Evolutionary conservation across 2,329 filamentous ascomycete species (phyloP).

Genomic region (Zymoseptoria tritici): DNA sequence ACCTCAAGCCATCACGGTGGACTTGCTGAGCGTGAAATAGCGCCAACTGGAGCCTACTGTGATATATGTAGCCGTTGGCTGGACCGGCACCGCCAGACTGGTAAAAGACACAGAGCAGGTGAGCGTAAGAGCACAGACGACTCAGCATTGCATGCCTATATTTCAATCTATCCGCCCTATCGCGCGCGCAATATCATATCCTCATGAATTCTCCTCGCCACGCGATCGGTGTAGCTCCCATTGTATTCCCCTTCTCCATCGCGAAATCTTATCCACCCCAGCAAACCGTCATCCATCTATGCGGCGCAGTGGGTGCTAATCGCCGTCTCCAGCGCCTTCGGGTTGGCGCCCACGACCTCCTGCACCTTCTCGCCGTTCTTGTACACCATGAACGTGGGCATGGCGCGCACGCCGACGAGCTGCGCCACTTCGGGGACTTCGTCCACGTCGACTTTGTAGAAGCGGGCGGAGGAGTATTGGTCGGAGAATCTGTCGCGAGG

Average conservation of each 20-base stretch:
- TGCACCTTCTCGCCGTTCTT: constrained; percentile 65
- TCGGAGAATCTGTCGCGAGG: constrained; percentile 48
- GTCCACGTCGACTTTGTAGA: constrained; percentile 90
- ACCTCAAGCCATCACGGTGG: too few relatives aligned
- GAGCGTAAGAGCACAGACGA: too few relatives aligned
- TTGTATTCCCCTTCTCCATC: too few relatives aligned
- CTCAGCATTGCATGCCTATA: not conserved
- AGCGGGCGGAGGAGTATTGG: constrained; percentile 55
- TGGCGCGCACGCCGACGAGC: constrained; percentile 74
- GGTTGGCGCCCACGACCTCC: constrained; percentile 75
- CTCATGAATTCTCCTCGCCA: not conserved
- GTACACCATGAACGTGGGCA: constrained; percentile 88
- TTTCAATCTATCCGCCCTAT: not conserved
- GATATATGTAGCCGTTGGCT: too few relatives aligned
- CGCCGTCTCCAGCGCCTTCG: constrained; percentile 53
- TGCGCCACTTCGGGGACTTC: constrained; percentile 65
- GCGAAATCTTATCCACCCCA: too few relatives aligned
- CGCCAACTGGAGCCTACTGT: too few relatives aligned
- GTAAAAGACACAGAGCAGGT: too few relatives aligned
- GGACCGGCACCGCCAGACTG: too few relatives aligned
- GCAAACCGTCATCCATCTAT: not conserved
- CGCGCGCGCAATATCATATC: not conserved
- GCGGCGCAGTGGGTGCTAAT: constrained; percentile 32
- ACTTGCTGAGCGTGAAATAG: too few relatives aligned
- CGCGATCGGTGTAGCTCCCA: too few relatives aligned